Conservation (phyloP, 83 land plant species). For the Isoetes engelmannii region DNA sequence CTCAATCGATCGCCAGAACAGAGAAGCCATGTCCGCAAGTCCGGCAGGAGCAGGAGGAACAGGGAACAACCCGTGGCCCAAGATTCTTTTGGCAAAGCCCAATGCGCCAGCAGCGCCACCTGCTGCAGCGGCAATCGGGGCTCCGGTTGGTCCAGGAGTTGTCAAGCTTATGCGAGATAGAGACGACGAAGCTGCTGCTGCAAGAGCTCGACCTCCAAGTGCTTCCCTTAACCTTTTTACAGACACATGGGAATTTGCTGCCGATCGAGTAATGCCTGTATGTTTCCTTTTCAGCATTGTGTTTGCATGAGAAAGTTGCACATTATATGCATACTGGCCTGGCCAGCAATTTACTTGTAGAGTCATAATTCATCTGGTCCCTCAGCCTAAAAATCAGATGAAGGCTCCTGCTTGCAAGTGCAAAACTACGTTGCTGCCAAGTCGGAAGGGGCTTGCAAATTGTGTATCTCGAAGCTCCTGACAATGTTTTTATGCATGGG, state of each 20-base stretch:
- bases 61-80: constrained; percentile 35
- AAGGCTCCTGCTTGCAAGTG: too few species aligned
- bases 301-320: too few species aligned
- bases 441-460: too few species aligned
- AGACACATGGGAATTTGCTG: constrained; percentile 81
- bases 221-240: constrained; percentile 78
- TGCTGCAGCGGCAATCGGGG: constrained; percentile 20
- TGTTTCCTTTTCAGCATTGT: not conserved
- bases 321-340: too few species aligned
- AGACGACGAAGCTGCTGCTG: constrained; percentile 42
- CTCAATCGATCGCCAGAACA: too few species aligned
- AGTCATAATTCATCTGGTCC: too few species aligned
- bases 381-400: too few species aligned
- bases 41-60: constrained; percentile 4
- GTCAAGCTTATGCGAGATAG: constrained; percentile 43
- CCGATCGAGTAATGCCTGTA: constrained; percentile 84
- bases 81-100: constrained; percentile 91
- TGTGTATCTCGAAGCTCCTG: too few species aligned
- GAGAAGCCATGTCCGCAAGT: too few species aligned
- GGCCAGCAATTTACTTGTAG: too few species aligned
- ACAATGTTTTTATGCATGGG: too few species aligned
- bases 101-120: constrained; percentile 20
- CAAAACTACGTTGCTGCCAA: too few species aligned
- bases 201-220: constrained; percentile 50
- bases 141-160: constrained; percentile 23